phyloP scores from a whole-genome alignment of 192 early-diverging fungal species.

The Lunasporangiospora selenospora region DNA sequence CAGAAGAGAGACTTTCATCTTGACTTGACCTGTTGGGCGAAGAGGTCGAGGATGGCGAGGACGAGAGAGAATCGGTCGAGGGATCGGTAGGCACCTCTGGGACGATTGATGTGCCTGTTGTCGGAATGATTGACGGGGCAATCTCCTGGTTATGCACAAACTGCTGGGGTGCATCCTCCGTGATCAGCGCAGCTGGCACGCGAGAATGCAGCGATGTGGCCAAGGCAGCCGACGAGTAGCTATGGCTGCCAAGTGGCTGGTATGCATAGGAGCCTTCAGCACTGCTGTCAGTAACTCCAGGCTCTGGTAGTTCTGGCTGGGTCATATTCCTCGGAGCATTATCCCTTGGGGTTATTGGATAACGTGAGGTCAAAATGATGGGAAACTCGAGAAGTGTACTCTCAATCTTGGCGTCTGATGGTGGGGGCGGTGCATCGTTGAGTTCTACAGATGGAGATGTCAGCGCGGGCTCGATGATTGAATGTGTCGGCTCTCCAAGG shows the following conservation, averaged over 20 bases:
- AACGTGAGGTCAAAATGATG: conserved; percentile 40
- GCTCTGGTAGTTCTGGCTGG: too few relatives aligned
- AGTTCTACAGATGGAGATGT: conserved; percentile 27
- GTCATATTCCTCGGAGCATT: too few relatives aligned
- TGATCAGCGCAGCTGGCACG: background rate
- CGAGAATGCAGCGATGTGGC: background rate
- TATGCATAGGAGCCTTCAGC: conserved; percentile 2
- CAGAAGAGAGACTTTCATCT: too few relatives aligned
- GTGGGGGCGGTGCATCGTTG: conserved; percentile 40
- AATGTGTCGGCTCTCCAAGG: conserved; percentile 31
- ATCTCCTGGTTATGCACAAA: conserved; percentile 41
- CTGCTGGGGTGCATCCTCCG: conserved; percentile 8
- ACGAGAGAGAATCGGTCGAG: too few relatives aligned
- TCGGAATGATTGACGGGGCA: conserved; percentile 11
- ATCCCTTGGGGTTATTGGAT: conserved; percentile 4
- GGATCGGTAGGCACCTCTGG: too few relatives aligned
- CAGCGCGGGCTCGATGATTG: conserved; percentile 37
- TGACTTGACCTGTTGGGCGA: background rate
- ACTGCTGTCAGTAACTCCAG: too few relatives aligned
- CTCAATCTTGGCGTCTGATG: conserved; percentile 20
- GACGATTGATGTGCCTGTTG: conserved; percentile 35
- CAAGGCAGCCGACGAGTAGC: conserved; percentile 2
- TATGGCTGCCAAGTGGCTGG: conserved; percentile 4
- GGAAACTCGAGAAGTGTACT: conserved; percentile 39
- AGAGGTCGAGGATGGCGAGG: too few relatives aligned